These are phyloP conservation scores for Musa troglodytarum DNA, from an alignment of 176 grass and related monocot genomes.

Conservation along the genomic window DNA sequence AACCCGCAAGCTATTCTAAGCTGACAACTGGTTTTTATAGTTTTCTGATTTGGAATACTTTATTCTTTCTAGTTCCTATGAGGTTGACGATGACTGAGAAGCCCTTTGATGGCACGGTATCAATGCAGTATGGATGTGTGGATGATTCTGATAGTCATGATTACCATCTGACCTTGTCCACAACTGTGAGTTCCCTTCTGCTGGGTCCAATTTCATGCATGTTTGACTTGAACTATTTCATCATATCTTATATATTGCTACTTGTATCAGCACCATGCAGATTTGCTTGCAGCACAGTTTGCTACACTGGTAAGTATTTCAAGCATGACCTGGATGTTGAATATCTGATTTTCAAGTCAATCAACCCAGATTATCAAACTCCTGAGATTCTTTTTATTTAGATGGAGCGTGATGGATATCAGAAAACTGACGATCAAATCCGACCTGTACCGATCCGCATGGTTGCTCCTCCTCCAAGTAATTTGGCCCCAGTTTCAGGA, in stretches of 20 bases:
- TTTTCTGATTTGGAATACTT: slow-evolving; percentile 13
- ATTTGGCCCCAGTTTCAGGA: slow-evolving; percentile 30
- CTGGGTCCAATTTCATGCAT: slow-evolving; percentile 5
- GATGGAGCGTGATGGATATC: slow-evolving; percentile 77
- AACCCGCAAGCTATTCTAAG: not conserved
- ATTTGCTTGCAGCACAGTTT: slow-evolving; percentile 71
- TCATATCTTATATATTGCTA: slow-evolving; percentile 18
- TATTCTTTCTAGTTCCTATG: slow-evolving; percentile 22
- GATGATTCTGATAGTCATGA: slow-evolving; percentile 48
- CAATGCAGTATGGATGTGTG: slow-evolving; percentile 66
- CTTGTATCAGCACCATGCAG: slow-evolving; percentile 52
- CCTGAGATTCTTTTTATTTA: slow-evolving; percentile 15
- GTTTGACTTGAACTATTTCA: not conserved
- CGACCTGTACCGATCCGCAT: slow-evolving; percentile 28
- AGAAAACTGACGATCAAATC: slow-evolving; percentile 59
- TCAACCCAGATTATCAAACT: slow-evolving; percentile 10
- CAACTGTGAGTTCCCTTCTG: slow-evolving; percentile 34
- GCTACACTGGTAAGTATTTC: slow-evolving; percentile 44
- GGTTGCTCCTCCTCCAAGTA: slow-evolving; percentile 31
- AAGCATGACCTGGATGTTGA: slow-evolving; percentile 12
- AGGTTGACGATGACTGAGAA: slow-evolving; percentile 60
- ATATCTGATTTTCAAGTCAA: slow-evolving; percentile 22
- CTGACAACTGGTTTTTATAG: slow-evolving; percentile 6
- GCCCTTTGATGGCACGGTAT: slow-evolving; percentile 70
- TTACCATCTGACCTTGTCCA: slow-evolving; percentile 59